phyloP scores from a whole-genome alignment of 2,329 filamentous ascomycete species.

The Colletotrichum spaethianum region DNA sequence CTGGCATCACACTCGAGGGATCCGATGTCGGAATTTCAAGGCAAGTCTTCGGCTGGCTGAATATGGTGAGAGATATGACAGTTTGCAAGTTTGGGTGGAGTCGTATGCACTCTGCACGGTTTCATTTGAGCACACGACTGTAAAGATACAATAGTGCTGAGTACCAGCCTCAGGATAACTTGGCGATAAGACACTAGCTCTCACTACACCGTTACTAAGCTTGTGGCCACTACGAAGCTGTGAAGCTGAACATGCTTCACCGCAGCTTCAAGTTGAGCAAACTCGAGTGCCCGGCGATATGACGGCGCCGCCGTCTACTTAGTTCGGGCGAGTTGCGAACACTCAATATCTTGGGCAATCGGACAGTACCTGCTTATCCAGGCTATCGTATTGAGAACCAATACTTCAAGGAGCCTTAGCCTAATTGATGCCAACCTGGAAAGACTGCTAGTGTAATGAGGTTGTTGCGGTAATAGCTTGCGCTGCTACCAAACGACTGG shows the following conservation, averaged over 20 bases:
- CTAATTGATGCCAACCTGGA: not conserved
- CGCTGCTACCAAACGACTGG: not conserved
- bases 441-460: not conserved
- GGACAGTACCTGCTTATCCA: not conserved
- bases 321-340: not conserved
- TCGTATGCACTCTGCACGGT: not conserved
- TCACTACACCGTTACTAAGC: not conserved
- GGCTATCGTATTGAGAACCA: not conserved
- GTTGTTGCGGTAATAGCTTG: not conserved
- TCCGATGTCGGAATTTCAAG: not conserved
- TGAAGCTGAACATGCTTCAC: not conserved
- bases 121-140: not conserved
- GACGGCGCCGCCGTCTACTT: not conserved
- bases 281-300: not conserved
- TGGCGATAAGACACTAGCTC: not conserved
- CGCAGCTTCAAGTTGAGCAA: not conserved
- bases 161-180: not conserved
- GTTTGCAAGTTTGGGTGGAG: not conserved
- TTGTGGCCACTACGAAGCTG: not conserved
- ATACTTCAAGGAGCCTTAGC: not conserved
- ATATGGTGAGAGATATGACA: not conserved
- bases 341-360: not conserved
- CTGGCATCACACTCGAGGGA: not conserved
- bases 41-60: not conserved
- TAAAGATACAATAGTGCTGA: not conserved